Evolutionary conservation across 768 basidiomycete species (phyloP).

Genomic region (Termitomyces titanicus): DNA sequence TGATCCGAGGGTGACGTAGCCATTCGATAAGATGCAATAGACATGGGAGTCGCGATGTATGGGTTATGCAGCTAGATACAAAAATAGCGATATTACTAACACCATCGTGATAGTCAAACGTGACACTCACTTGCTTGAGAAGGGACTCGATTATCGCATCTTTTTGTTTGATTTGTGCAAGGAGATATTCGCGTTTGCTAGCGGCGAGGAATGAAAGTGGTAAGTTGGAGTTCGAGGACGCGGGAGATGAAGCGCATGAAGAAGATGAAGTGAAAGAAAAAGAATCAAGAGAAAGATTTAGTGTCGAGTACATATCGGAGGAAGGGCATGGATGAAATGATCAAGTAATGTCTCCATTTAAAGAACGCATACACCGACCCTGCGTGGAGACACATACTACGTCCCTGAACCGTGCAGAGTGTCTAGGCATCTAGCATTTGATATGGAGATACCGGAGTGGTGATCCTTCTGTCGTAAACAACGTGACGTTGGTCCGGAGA

Average conservation of each 20-base stretch:
- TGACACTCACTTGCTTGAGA: slow-evolving; percentile 64
- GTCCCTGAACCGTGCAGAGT: slow-evolving; percentile 3
- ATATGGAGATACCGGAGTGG: slow-evolving; percentile 11
- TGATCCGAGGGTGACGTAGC: slow-evolving; percentile 75
- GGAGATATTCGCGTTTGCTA: slow-evolving; percentile 83
- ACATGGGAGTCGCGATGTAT: slow-evolving; percentile 73
- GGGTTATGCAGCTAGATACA: slow-evolving; percentile 67
- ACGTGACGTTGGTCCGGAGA: slow-evolving; percentile 11
- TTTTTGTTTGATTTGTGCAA: slow-evolving; percentile 85
- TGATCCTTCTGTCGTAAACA: slow-evolving; percentile 9
- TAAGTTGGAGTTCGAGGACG: slow-evolving; percentile 34
- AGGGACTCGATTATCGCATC: slow-evolving; percentile 83
- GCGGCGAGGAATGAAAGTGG: slow-evolving; percentile 31
- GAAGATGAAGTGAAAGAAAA: slow-evolving; percentile 17
- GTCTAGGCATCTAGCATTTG: slow-evolving; percentile 4
- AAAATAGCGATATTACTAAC: not conserved
- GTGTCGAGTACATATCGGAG: slow-evolving; percentile 18
- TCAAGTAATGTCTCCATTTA: slow-evolving; percentile 5
- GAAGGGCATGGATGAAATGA: not conserved
- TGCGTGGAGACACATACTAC: slow-evolving; percentile 4
- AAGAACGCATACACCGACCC: slow-evolving; percentile 7
- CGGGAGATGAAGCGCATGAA: slow-evolving; percentile 24
- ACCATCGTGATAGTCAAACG: not conserved
- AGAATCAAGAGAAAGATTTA: slow-evolving; percentile 15
- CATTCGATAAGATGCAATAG: slow-evolving; percentile 75